These are phyloP conservation scores for Hyaloscypha variabilis DNA, from an alignment of 495 filamentous ascomycete species.

Conservation along the genomic window DNA sequence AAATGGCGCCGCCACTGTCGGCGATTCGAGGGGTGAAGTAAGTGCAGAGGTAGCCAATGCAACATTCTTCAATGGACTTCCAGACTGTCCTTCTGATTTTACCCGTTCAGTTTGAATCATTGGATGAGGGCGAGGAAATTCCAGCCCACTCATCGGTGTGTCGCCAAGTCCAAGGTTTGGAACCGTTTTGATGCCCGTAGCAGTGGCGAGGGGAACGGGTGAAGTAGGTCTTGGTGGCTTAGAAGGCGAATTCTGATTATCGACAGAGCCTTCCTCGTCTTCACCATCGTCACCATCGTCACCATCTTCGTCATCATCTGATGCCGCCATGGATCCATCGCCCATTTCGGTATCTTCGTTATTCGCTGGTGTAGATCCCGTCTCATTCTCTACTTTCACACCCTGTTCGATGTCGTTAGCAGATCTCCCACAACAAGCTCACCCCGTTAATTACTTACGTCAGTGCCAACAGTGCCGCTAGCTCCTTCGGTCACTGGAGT, in stretches of 20 bases:
- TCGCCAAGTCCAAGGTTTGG: constrained; percentile 17
- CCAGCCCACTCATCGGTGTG: constrained; percentile 11
- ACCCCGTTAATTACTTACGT: constrained; percentile 32
- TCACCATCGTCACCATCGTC: constrained; percentile 59
- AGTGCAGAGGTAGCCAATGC: constrained; percentile 27
- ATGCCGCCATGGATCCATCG: constrained; percentile 47
- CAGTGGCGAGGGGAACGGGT: constrained; percentile 5
- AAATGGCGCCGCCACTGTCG: neutral
- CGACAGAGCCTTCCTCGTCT: constrained; percentile 47
- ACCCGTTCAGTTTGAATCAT: constrained; percentile 8
- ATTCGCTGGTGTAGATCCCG: constrained; percentile 25
- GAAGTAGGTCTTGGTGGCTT: constrained; percentile 17
- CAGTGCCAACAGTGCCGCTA: constrained; percentile 36
- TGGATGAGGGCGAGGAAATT: constrained; percentile 7
- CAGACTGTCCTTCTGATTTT: constrained; percentile 20
- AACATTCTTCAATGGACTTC: constrained; percentile 32
- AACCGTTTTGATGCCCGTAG: constrained; percentile 24
- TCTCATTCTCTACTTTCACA: constrained; percentile 30
- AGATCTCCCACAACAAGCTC: constrained; percentile 23
- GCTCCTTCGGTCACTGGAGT: constrained; percentile 42
- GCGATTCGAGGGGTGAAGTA: constrained; percentile 22
- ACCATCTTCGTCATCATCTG: constrained; percentile 55
- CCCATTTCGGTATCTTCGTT: constrained; percentile 44
- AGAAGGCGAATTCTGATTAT: constrained; percentile 38
- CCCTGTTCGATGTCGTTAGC: constrained; percentile 34